Evolutionary conservation across 2,329 filamentous ascomycete genomes (phyloP).

Genomic region (Neofusicoccum sp.): DNA sequence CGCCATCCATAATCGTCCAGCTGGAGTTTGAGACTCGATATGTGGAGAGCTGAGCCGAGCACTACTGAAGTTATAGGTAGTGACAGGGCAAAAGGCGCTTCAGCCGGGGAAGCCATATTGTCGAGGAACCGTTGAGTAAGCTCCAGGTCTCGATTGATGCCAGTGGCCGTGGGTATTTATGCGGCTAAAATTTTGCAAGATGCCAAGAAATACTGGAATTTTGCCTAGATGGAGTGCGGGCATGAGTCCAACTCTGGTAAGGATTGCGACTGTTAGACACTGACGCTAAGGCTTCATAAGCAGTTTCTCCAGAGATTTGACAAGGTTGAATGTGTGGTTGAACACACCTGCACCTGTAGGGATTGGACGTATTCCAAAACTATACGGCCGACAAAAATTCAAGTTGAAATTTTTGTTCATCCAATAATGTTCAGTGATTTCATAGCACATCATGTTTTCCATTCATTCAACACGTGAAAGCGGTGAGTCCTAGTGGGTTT

Average conservation of each 20-base stretch:
- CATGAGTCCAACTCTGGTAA: background rate
- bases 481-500: background rate
- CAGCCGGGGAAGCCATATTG: background rate
- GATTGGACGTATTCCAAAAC: background rate
- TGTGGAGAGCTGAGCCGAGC: background rate
- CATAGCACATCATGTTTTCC: background rate
- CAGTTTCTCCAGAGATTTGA: background rate
- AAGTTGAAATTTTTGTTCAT: background rate
- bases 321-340: background rate
- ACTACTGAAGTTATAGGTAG: constrained; percentile 1
- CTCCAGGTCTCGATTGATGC: background rate
- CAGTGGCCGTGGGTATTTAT: background rate
- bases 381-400: background rate
- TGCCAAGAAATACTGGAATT: background rate
- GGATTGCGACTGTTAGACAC: background rate
- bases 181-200: background rate
- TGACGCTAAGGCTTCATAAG: background rate
- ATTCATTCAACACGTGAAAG: background rate
- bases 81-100: background rate
- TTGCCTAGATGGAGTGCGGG: background rate
- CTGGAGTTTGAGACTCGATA: background rate
- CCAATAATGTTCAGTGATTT: background rate
- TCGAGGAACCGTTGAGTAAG: background rate
- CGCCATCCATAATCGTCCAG: constrained; percentile 11
- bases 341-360: background rate